Percentiles rank a stretch among this genome's conserved stretches.
Conservation (phyloP, 148 eudicot genomes). For the Rhododendron ovatum region DNA sequence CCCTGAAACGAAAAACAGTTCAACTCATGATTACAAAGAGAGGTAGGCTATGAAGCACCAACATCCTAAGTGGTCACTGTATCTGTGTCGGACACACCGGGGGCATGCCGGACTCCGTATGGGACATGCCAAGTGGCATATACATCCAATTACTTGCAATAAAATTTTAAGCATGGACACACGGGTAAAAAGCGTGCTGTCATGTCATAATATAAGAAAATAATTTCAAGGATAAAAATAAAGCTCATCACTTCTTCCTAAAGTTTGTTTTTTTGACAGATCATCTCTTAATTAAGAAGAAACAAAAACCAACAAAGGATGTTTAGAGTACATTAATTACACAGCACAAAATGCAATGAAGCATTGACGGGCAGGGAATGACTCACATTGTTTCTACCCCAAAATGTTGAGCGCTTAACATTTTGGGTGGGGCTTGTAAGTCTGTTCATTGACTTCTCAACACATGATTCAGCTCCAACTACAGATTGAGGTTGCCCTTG, state of each 20-base stretch:
- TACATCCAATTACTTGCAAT: neutral
- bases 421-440: constrained; percentile 35
- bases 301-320: neutral
- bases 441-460: constrained; percentile 55
- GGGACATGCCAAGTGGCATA: neutral
- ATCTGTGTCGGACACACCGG: neutral
- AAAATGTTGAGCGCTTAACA: constrained; percentile 67
- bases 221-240: neutral
- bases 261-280: neutral
- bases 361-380: neutral
- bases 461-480: constrained; percentile 47
- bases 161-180: neutral
- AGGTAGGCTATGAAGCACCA: neutral
- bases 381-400: constrained; percentile 86
- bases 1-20: neutral
- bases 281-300: neutral
- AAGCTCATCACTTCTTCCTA: neutral
- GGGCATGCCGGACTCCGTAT: neutral
- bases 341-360: neutral
- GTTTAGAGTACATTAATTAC: neutral
- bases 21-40: neutral
- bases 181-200: neutral
- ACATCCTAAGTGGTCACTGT: neutral
- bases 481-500: constrained; percentile 63
- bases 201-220: neutral